Percentiles rank a stretch among this genome's conserved stretches.
Evolutionary conservation across 2,329 filamentous ascomycete species (phyloP).

Genomic region (Alternaria viburni): DNA sequence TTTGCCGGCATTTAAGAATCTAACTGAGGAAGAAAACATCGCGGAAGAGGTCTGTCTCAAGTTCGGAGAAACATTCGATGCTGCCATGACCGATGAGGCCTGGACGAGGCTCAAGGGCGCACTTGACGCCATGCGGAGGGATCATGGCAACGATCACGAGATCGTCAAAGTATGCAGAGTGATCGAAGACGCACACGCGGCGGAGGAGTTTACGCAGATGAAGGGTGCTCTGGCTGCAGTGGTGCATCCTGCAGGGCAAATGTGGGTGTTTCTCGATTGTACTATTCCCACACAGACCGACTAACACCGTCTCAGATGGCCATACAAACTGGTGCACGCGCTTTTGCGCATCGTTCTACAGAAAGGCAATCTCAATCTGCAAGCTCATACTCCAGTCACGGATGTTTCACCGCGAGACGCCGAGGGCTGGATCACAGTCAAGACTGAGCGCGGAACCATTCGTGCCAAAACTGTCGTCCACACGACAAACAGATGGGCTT

Average conservation of each 20-base stretch:
- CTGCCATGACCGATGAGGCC: constrained; percentile 20
- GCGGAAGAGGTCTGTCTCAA: constrained; percentile 16
- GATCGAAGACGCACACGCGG: not conserved
- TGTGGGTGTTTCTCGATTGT: not conserved
- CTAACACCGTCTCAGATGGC: constrained; percentile 8
- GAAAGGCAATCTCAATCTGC: constrained; percentile 4
- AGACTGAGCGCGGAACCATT: constrained; percentile 7
- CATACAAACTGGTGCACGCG: constrained; percentile 19
- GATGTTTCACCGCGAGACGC: constrained; percentile 10
- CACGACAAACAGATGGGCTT: constrained; percentile 18
- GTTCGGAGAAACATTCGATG: constrained; percentile 19
- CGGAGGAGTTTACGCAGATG: constrained; percentile 17
- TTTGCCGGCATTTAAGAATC: constrained; percentile 10
- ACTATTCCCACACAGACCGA: not conserved
- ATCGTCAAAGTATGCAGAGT: constrained; percentile 12
- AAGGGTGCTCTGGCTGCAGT: constrained; percentile 13
- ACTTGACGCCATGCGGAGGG: constrained; percentile 11
- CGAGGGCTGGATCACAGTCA: constrained; percentile 7
- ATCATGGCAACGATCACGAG: constrained; percentile 13
- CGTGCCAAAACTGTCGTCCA: constrained; percentile 12
- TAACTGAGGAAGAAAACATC: constrained; percentile 12
- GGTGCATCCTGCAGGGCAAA: constrained; percentile 14
- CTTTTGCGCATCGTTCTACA: constrained; percentile 11
- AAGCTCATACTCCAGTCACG: constrained; percentile 12
- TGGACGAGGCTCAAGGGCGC: constrained; percentile 16